These are phyloP conservation scores for Porpolomopsis calyptriformis DNA, from an alignment of 768 basidiomycete genomes.

Conservation along the genomic window DNA sequence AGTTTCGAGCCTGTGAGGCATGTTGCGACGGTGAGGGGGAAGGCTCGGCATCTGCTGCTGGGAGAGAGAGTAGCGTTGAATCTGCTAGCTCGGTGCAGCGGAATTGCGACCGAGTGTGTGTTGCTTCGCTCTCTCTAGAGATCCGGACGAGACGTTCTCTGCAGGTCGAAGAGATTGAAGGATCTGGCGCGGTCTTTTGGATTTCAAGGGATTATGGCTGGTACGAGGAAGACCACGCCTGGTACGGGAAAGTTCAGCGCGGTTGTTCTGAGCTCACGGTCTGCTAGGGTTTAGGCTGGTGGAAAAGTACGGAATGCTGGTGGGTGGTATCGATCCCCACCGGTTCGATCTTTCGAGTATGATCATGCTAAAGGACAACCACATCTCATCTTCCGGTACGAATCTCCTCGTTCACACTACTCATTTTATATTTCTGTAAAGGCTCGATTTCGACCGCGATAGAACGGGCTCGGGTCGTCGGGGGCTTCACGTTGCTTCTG, in stretches of 20 bases:
- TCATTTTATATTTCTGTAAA: constrained; percentile 14
- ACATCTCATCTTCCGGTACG: constrained; percentile 92
- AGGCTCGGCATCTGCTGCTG: constrained; percentile 76
- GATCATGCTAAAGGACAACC: constrained; percentile 99
- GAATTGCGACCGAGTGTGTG: constrained; percentile 83
- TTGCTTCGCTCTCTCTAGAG: background rate
- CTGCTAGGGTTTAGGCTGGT: constrained; percentile 91
- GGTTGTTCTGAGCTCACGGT: constrained; percentile 7
- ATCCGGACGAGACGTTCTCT: constrained; percentile 5
- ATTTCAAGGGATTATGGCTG: constrained; percentile 82
- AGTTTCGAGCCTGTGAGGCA: constrained; percentile 70
- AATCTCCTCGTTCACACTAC: constrained; percentile 1
- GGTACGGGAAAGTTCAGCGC: constrained; percentile 27
- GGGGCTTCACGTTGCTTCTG: constrained; percentile 83
- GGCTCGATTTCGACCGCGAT: constrained; percentile 90
- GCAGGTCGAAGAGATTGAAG: constrained; percentile 72
- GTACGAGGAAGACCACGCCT: constrained; percentile 95
- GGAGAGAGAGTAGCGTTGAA: constrained; percentile 93
- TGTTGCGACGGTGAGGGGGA: constrained; percentile 85
- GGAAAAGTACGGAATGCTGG: constrained; percentile 98
- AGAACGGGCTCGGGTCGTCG: constrained; percentile 72
- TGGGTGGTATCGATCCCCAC: constrained; percentile 93
- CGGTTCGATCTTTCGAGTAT: constrained; percentile 95
- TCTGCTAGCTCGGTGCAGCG: constrained; percentile 87
- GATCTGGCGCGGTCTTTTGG: constrained; percentile 70